Evolutionary conservation across 192 early-diverging fungal genomes (phyloP), one percentile per base, ranked within the genome.

Genomic region (Coemansia sp.): DNA sequence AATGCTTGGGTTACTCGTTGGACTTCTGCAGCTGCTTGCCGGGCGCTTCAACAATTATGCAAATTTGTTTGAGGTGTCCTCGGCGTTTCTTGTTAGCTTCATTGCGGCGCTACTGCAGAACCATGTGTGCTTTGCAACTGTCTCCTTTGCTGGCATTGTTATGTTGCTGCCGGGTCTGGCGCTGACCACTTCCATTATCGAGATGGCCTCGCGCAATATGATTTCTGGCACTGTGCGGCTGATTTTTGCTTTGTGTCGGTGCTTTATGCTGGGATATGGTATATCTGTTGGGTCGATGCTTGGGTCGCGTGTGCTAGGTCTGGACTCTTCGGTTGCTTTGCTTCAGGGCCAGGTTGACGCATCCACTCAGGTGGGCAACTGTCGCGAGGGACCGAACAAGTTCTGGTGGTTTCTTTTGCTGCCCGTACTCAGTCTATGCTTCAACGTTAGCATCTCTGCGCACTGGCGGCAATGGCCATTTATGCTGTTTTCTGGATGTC

Each of bases 191-290:
- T 77, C 89, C 19, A 89, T 97, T 54, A 93, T 94, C 73, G 95
- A 97, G 65, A 73, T 97, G 64, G 85, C 90, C 1, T 90, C 92
- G 16, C 84, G 89, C 47, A 97, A 97, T 69, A 85, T 95, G 71
- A 87, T 96, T 41, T 88, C 89, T 5, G 95, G 95, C 31, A 86
- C 89, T 0, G 90, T 95, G 18, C 84, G 92, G n/a, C 78, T 95
- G 56, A 83, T 94, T 34, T 86, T 89, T 60, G 87, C 92, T 8
- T 66, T 96, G 14, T 89, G 92, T 63, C 88, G 86, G 24, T 90
- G 92, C 30, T 83, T 93, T 57, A 84, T 91, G 61, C 78, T 92
- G 22, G 92, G 86, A 32, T 92, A 87, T 61, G 92, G 91, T 49
- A 77, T 91, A 14, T 81, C 83, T 2, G 85, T 90, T 23, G 88